Conservation (phyloP, 2,329 filamentous ascomycete species). For the Xylariaceae sp. region DNA sequence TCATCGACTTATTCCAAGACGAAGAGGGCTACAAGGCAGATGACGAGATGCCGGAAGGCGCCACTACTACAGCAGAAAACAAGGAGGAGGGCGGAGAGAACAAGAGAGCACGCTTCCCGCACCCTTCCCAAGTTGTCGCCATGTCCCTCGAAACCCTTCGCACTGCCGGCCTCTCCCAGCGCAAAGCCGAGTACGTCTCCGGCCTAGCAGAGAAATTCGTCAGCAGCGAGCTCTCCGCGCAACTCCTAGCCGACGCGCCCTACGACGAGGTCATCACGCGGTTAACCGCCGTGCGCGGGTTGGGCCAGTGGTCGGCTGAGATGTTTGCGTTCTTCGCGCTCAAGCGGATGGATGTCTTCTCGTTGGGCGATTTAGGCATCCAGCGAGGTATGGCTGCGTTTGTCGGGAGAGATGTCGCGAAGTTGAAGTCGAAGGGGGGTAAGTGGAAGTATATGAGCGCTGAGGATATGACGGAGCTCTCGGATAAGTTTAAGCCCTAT, state of each 20-base stretch:
- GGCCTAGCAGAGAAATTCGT: constrained; percentile 81
- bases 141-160: constrained; percentile 65
- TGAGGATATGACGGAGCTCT: constrained; percentile 81
- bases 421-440: constrained; percentile 71
- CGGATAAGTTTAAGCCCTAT: constrained; percentile 79
- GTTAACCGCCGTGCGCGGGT: constrained; percentile 78
- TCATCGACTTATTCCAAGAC: constrained; percentile 65
- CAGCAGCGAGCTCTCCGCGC: constrained; percentile 68
- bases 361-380: constrained; percentile 85
- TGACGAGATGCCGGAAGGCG: neutral
- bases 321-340: constrained; percentile 98
- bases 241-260: constrained; percentile 70
- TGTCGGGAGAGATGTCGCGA: constrained; percentile 74
- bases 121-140: constrained; percentile 66
- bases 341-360: constrained; percentile 92
- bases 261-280: constrained; percentile 84
- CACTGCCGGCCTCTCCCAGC: constrained; percentile 82
- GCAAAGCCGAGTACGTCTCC: constrained; percentile 92
- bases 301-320: constrained; percentile 89
- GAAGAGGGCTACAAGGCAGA: constrained; percentile 19
- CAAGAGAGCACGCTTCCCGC: constrained; percentile 56
- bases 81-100: constrained; percentile 7
- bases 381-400: constrained; percentile 93
- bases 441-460: constrained; percentile 99
- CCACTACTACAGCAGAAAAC: neutral